These are phyloP conservation scores for Fusarium siculi DNA, from an alignment of 2,329 filamentous ascomycete genomes.

Conservation along the genomic window DNA sequence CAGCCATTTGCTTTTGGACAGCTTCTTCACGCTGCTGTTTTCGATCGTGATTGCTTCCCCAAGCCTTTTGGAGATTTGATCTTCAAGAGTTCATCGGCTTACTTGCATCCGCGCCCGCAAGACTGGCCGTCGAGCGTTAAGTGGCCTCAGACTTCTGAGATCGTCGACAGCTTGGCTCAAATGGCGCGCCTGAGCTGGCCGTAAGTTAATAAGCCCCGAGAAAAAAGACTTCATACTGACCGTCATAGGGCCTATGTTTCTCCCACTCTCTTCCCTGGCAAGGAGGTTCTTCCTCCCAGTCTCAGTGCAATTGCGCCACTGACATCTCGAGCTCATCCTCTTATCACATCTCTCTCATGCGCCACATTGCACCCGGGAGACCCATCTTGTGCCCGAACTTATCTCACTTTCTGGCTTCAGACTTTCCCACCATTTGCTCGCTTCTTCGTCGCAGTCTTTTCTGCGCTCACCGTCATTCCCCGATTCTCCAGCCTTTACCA, in stretches of 20 bases:
- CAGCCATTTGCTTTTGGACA: constrained; percentile 82
- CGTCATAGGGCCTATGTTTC: constrained; percentile 75
- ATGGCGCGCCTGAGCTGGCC: constrained; percentile 89
- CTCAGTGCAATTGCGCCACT: constrained; percentile 79
- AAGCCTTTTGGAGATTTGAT: constrained; percentile 60
- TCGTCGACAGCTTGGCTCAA: constrained; percentile 82
- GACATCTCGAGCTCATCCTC: constrained; percentile 85
- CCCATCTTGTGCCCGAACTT: constrained; percentile 88
- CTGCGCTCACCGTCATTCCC: constrained; percentile 73
- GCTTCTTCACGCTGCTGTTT: constrained; percentile 79
- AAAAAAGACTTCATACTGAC: constrained; percentile 2
- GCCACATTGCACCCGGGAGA: constrained; percentile 88
- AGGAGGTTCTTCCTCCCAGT: constrained; percentile 71
- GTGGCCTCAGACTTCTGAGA: constrained; percentile 81
- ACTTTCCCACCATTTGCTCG: constrained; percentile 83
- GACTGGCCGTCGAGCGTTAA: constrained; percentile 72
- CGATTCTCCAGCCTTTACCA: constrained; percentile 75
- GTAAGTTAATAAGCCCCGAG: constrained; percentile 57
- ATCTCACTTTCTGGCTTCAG: constrained; percentile 85
- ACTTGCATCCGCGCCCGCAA: constrained; percentile 78
- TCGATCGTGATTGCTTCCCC: constrained; percentile 80
- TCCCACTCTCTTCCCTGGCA: constrained; percentile 84
- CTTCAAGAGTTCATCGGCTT: constrained; percentile 80
- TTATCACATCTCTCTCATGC: constrained; percentile 86
- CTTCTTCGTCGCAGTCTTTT: constrained; percentile 80